Base-by-base conservation (phyloP, 306 rosid genomes). In the Lotus japonicus region DNA sequence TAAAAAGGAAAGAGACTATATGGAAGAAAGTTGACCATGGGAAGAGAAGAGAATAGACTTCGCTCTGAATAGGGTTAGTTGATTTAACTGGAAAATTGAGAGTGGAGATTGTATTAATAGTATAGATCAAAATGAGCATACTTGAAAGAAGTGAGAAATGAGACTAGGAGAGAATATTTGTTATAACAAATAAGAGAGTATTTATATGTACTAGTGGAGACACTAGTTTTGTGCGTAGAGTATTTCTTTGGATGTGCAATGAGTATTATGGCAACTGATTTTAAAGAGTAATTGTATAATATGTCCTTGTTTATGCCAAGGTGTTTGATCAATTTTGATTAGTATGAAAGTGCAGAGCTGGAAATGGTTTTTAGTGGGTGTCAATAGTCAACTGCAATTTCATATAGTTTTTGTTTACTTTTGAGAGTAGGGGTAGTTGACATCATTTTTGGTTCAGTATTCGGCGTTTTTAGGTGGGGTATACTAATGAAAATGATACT, bases 31-130 rank as follows among this genome's bases (percentile, higher is more conserved):
- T 54, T 44, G 43, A 44, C 38, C 51, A 2, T 42, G 56, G 58
- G 62, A 56, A 65, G 74, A 63, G 31, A 17, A 49, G 65, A 55
- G 11, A 33, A 38, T 26, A 53, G 72, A 17, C 75, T 21, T 49
- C 53, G 41, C 12, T 28, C 55, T 21, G 39, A 64, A 62, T 54
- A 58, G 67, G 21, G 19, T 44, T 52, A 48, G 49, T 66, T 23
- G 14, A 5, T 75, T 70, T 33, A 65, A 39, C 14, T 50, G 66
- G 66, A 36, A 44, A 45, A 15, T 52, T 51, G 66, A 69, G 41
- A 18, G 43, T 69, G 75, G 54, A 65, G 21, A 51, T 52, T 60
- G 14, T 19, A 23, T 39, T 14, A 6, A 15, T 53, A 31, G 15
- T 57, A 41, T 10, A 13, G 67, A 26, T 46, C 26, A 16, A 65